phyloP scores from a whole-genome alignment of 179 eudicot species.

The Silene coronaria region DNA sequence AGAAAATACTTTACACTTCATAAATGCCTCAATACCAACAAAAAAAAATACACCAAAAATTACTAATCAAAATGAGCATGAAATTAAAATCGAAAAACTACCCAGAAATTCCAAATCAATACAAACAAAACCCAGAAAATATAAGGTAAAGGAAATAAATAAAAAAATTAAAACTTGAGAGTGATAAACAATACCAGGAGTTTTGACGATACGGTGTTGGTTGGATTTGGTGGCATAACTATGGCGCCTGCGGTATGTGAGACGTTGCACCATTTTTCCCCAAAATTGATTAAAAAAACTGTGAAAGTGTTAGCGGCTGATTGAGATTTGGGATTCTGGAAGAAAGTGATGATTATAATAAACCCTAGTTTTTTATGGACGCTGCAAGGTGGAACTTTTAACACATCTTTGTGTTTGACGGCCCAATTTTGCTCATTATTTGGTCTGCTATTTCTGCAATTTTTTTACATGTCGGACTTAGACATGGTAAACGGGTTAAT shows the following conservation, averaged over 20 bases:
- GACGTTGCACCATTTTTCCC: constrained; percentile 67
- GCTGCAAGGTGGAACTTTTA: too few species aligned
- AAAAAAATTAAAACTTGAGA: background rate
- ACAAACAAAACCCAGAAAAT: background rate
- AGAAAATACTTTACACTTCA: too few species aligned
- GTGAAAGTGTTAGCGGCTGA: constrained; percentile 9
- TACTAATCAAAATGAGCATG: background rate
- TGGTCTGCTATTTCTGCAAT: too few species aligned
- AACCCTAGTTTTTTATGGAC: constrained; percentile 4
- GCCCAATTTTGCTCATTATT: too few species aligned
- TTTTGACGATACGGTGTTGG: constrained; percentile 65
- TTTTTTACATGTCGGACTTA: too few species aligned
- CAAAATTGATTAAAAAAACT: background rate
- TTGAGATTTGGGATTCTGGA: background rate
- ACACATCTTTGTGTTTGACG: too few species aligned
- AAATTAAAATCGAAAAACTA: background rate
- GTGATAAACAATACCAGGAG: constrained; percentile 43
- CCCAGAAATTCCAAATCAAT: background rate
- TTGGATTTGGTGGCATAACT: constrained; percentile 85
- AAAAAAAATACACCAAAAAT: too few species aligned
- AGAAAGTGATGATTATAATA: constrained; percentile 4
- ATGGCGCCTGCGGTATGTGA: constrained; percentile 61
- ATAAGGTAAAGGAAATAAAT: too few species aligned
- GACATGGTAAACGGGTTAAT: too few species aligned
- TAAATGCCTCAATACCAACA: background rate